phyloP scores from a whole-genome alignment of 2,329 filamentous ascomycete genomes.

The Talaromyces sp. region DNA sequence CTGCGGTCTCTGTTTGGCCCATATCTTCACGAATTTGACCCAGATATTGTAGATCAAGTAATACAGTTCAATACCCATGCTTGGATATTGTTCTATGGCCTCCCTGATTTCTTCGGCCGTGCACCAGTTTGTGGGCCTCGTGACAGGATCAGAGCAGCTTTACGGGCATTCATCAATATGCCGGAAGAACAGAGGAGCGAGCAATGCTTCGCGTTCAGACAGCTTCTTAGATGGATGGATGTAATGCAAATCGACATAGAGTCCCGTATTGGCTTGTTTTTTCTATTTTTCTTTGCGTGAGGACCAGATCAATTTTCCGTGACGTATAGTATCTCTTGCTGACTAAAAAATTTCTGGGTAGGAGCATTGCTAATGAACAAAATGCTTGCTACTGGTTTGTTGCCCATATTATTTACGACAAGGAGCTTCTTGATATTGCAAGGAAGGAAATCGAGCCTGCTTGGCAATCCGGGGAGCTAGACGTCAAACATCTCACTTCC shows the following conservation, averaged over 20 bases:
- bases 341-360: neutral
- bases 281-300: neutral
- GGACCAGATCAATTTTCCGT: neutral
- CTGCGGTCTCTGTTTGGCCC: neutral
- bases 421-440: neutral
- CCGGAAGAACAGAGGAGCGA: neutral
- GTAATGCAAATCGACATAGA: neutral
- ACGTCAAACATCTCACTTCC: neutral
- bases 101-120: neutral
- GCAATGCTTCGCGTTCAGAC: neutral
- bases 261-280: neutral
- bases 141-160: neutral
- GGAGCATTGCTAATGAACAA: conserved; percentile 1
- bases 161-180: neutral
- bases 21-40: conserved; percentile 1
- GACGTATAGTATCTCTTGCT: neutral
- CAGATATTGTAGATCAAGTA: neutral
- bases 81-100: conserved; percentile 4
- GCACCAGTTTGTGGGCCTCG: neutral
- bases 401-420: neutral
- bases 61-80: conserved; percentile 1
- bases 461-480: neutral
- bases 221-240: neutral
- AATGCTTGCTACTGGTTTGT: conserved; percentile 1
- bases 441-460: neutral